Base-by-base conservation (phyloP, 169 alveolate species). In the Theileria parva region DNA sequence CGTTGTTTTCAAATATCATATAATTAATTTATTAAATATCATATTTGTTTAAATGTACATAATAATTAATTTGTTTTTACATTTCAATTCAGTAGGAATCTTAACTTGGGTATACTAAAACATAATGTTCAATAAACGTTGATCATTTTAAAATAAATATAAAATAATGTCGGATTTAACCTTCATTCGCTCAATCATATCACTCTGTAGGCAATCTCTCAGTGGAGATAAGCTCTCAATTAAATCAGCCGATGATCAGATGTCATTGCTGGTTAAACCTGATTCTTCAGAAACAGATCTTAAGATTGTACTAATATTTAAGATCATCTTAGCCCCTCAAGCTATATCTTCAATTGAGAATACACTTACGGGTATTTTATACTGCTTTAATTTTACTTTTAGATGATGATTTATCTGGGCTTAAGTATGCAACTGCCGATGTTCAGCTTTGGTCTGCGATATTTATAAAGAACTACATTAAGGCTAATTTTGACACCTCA, bases 401-500 rank as follows among this genome's bases (percentile, higher is more conserved):
- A 76, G 89, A 83, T 30, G 86, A 83, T 50, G 89, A 83, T 25
- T 66, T 73, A 8, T 39, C 32, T n/a, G 80, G 80, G 60, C 68
- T 85, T 34, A 85, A 85, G 73, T 53, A n/a, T 23, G 75, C 79
- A 15, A 44, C 83, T 19, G 27, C 70, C 0, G 91, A 85, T 21
- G 74, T 85, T 9, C 91, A 85, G 34, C 64, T 77, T 5, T 77
- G 87, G 87, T 81, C 75, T 15, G 78, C 91, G n/a, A 85, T 85
- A 7, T 85, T 81, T 61, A 73, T 85, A 32, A 85, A 85, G 78
- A 85, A 85, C 65, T 85, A 48, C 28, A 68, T 70, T 19, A n/a
- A 77, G 53, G 59, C 32, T 21, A 51, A 73, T 17, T 77, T 78
- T 60, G 86, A 79, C 53, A 50, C 87, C 23, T 73, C 91, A 0